phyloP scores from a whole-genome alignment of 345 rosid species.

The Turritis glabra region DNA sequence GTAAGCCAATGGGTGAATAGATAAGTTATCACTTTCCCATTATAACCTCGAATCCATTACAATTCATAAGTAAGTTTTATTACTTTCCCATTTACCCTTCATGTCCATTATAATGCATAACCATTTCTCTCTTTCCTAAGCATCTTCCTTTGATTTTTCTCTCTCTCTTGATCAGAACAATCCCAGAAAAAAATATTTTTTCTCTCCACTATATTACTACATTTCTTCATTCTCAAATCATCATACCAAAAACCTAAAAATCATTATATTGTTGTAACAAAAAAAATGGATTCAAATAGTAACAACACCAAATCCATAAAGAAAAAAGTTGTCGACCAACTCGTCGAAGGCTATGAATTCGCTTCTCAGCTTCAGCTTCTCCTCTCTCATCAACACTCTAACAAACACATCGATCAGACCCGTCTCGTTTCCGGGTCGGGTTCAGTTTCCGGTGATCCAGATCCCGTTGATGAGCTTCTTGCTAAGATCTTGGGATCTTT shows the following conservation, averaged over 20 bases:
- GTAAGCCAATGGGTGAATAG: conserved; percentile 12
- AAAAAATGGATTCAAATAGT: conserved; percentile 33
- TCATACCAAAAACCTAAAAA: background rate
- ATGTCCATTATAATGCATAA: background rate
- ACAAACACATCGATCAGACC: conserved; percentile 2
- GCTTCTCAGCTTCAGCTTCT: conserved; percentile 54
- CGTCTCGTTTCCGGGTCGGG: conserved; percentile 14
- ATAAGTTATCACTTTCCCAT: background rate
- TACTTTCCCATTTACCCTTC: conserved; percentile 15
- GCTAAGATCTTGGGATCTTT: conserved; percentile 62
- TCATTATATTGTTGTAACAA: background rate
- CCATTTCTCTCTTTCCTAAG: conserved; percentile 11
- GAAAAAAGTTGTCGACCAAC: conserved; percentile 44
- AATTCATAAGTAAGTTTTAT: background rate
- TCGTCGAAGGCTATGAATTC: conserved; percentile 48
- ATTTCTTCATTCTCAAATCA: conserved; percentile 8
- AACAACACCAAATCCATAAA: conserved; percentile 21
- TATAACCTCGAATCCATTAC: conserved; percentile 6
- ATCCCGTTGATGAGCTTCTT: conserved; percentile 41
- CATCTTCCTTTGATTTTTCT: conserved; percentile 16
- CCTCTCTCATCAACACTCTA: conserved; percentile 36
- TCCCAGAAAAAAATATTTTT: background rate
- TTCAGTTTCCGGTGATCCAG: background rate
- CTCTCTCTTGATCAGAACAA: background rate
- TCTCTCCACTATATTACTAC: conserved; percentile 27